These are phyloP conservation scores for barley (Hordeum vulgare) DNA, from an alignment of 176 grass and related monocot species.

Conservation along the genomic window DNA sequence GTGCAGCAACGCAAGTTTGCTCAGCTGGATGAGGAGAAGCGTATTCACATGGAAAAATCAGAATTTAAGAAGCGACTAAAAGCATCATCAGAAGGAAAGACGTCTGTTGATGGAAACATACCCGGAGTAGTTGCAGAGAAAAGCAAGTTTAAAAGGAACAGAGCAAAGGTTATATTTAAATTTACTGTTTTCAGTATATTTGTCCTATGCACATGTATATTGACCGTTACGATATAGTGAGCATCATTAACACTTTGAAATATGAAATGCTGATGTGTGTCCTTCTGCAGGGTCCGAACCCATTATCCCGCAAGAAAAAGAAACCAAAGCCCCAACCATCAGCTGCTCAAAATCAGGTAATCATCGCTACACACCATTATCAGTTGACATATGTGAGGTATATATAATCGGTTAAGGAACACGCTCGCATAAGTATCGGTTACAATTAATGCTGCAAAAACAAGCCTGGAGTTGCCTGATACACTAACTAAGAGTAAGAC, in stretches of 20 bases:
- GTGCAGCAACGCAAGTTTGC: too few relatives aligned
- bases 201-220: background rate
- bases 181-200: background rate
- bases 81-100: slow-evolving; percentile 30
- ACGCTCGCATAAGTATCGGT: background rate
- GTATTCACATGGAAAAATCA: too few relatives aligned
- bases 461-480: background rate
- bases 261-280: background rate
- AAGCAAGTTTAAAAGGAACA: slow-evolving; percentile 77
- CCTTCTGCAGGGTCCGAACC: slow-evolving; percentile 48
- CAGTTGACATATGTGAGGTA: background rate
- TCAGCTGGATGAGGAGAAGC: too few relatives aligned
- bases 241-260: background rate
- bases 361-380: background rate
- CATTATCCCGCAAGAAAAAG: slow-evolving; percentile 67
- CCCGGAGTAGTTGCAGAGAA: slow-evolving; percentile 38
- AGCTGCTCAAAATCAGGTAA: slow-evolving; percentile 30
- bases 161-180: slow-evolving; percentile 55
- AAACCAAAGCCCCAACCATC: slow-evolving; percentile 35
- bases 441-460: background rate
- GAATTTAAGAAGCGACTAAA: too few relatives aligned
- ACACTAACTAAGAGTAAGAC: background rate
- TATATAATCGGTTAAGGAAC: background rate
- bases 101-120: slow-evolving; percentile 8
- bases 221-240: background rate